Evolutionary conservation across 257 asterid genomes (phyloP), one percentile per base, ranked within the genome.

Genomic region (Orobanche coerulescens): DNA sequence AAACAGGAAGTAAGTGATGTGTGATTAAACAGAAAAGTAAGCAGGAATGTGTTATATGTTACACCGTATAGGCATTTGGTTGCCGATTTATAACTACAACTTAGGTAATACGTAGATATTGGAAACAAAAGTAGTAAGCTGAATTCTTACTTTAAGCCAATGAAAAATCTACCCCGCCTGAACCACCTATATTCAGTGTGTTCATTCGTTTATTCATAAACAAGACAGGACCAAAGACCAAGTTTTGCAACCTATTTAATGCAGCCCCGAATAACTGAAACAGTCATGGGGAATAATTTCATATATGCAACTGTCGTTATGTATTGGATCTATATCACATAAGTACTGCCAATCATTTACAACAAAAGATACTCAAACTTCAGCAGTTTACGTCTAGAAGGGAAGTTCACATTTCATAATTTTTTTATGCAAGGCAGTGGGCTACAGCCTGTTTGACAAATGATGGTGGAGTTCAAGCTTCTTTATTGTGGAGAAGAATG

Each of bases 1-100:
- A 4, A 65, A 50, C 8, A 23, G 12, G 72, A 59, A 43, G 15
- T 10, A 60, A n/a, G n/a, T n/a, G n/a, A n/a, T n/a, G n/a, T n/a
- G n/a, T 3, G 23, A 23, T 23, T 33, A 63, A 66, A 59, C 24
- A 36, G 28, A 50, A 39, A 18, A 11, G 11, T 23, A 4, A 65
- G 40, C 8, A 23, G 12, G 72, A 59, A 43, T 10, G 53, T 33
- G 28, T 36, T 25, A 11, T 13, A 50, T 40, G n/a, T 4, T 23
- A 43, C 11, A 53, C 37, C 37, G 20, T 15, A 34, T 13, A n/a
- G 6, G 43, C 33, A 37, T 11, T 1, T 44, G 18, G 46, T 22
- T 66, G 60, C 13, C 12, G n/a, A 66, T 61, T 15, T 33, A 40
- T 25, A 52, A 52, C 53, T 23, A 13, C 16, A 31, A 26, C 39